Evolutionary conservation across 257 asterid genomes (phyloP).

Genomic region (Solanum dulcamara): DNA sequence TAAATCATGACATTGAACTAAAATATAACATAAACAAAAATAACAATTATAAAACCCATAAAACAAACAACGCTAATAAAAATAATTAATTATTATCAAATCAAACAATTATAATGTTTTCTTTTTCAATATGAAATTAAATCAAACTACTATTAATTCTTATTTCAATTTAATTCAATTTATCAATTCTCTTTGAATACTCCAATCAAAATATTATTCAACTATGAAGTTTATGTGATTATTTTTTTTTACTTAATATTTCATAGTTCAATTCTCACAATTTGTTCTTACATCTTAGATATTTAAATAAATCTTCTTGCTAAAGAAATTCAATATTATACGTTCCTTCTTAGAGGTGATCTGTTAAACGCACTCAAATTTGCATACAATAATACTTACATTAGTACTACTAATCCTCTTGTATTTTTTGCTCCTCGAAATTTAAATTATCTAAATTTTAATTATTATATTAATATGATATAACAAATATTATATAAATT

Average conservation of each 20-base stretch:
- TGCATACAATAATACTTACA: background rate
- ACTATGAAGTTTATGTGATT: too few relatives aligned
- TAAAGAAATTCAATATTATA: background rate
- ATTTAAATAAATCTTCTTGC: background rate
- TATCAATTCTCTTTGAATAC: background rate
- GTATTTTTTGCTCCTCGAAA: too few relatives aligned
- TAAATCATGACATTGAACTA: background rate
- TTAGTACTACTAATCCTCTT: too few relatives aligned
- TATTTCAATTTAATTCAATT: background rate
- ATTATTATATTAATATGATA: too few relatives aligned
- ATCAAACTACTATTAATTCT: background rate
- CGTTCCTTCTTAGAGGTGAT: background rate
- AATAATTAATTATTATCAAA: background rate
- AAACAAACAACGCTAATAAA: background rate
- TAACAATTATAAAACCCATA: background rate
- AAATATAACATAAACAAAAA: background rate
- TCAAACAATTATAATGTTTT: background rate
- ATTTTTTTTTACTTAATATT: too few relatives aligned
- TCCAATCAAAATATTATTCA: background rate
- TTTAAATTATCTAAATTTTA: too few relatives aligned
- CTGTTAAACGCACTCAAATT: background rate
- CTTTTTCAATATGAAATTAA: background rate
- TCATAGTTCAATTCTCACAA: too few relatives aligned
- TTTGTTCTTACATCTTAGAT: background rate
- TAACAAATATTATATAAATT: too few relatives aligned